Evolutionary conservation across 2,329 filamentous ascomycete species (phyloP), one percentile per base, ranked within the genome.

Genomic region (Pseudopyrenochaeta lycopersici): DNA sequence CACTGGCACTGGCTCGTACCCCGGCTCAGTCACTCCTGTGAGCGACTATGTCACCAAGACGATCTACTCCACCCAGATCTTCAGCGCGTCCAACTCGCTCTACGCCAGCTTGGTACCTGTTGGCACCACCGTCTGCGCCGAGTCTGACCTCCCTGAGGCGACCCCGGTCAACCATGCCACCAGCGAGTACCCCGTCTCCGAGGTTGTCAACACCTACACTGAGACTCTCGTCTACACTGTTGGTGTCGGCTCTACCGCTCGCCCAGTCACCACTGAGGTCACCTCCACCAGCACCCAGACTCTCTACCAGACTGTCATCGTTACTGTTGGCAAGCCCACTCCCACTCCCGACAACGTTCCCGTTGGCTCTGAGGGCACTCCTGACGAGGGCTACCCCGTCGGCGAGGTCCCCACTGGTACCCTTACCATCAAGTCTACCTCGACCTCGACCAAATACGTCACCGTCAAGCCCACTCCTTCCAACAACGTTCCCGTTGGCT

Each of bases 61-160:
- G 54, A 75, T 79, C 68, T 80, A 76, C 74, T 78, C 51, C 72
- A 74, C 63, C 51, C 72, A 74, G 63, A 66, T 76, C 63, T 67
- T 77, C 66, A 79, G 78, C 48, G 23, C 23, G 4, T 27, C 23
- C 23, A 27, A 27, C 23, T 27, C 23, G 23, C 23, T 27, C 23
- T 27, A 27, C 23, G 23, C 23, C 23, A 27, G 72, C 49, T 70
- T 75, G 56, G 61, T 79, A 33, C 61, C 76, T 29, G 62, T 78
- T 42, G 74, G 74, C 38, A 81, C 78, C 51, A 80, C 78, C 33
- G 68, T 80, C 67, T 80, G 78, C 69, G 74, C 78, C 32, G 58
- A 62, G 55, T 56, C 49, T 48, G 60, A 56, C 39, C 46, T 55
- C 17, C 50, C 57, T 40, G 54, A 61, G 54, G 51, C 60, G 12